A percentile compares a stretch with the other conserved stretches of the same genome.
Conservation (phyloP, 73 alveolate species). For the Paramecium bursaria region DNA sequence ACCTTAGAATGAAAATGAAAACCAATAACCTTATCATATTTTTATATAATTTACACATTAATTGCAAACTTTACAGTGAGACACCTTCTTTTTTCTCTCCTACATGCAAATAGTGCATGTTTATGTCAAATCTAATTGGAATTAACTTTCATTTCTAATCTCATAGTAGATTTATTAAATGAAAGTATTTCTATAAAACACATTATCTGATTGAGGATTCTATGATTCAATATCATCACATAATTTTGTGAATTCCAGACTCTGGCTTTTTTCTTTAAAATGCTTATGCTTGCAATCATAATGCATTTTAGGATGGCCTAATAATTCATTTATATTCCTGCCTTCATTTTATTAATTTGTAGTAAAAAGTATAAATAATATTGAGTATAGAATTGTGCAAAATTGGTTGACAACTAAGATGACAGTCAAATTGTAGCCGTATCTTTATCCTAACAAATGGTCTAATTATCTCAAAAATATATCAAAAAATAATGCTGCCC, state of each 20-base stretch:
- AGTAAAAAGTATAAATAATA: not conserved
- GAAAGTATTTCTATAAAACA: not conserved
- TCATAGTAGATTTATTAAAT: not conserved
- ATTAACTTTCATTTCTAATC: not conserved
- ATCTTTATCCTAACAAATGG: too few species aligned
- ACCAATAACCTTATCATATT: too few species aligned
- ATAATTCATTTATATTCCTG: not conserved
- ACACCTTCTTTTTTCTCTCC: not conserved
- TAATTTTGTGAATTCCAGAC: too few species aligned
- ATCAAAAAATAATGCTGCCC: too few species aligned
- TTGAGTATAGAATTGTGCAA: not conserved
- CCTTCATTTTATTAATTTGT: conserved; percentile 26
- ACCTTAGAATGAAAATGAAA: conserved; percentile 23
- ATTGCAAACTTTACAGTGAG: not conserved
- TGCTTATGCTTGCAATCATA: not conserved
- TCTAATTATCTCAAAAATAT: too few species aligned
- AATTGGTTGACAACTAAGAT: not conserved
- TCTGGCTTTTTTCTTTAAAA: not conserved
- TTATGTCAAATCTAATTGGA: conserved; percentile 2
- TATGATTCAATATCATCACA: too few species aligned
- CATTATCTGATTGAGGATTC: not conserved
- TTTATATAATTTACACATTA: too few species aligned
- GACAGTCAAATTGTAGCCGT: too few species aligned
- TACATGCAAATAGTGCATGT: conserved; percentile 16
- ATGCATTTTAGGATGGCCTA: conserved; percentile 29